These are phyloP conservation scores for Colletotrichum salicis DNA, from an alignment of 2,329 filamentous ascomycete species.

Conservation along the genomic window DNA sequence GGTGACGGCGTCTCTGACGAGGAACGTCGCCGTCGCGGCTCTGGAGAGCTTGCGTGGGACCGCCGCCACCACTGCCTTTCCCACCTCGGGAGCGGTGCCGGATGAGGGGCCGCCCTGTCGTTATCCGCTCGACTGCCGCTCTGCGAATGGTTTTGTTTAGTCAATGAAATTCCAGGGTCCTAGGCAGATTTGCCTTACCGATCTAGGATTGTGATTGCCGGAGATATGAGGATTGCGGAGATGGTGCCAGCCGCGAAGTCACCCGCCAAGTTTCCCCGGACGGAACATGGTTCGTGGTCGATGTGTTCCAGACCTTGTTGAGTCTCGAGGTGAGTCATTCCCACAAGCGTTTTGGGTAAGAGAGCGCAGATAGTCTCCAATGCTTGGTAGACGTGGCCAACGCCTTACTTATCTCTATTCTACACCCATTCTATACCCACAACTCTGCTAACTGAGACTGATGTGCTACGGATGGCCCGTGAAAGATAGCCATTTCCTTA, in stretches of 20 bases:
- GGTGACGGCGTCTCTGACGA: slow-evolving; percentile 44
- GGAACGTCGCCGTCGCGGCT: slow-evolving; percentile 41
- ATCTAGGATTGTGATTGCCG: slow-evolving; percentile 43
- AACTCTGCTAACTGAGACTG: not conserved
- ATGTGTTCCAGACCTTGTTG: not conserved
- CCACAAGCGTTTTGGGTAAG: not conserved
- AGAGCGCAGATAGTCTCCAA: not conserved
- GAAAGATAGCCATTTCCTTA: not conserved
- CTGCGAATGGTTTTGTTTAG: slow-evolving; percentile 19
- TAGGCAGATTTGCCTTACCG: slow-evolving; percentile 33
- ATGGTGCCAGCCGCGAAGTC: slow-evolving; percentile 41
- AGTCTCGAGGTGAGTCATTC: slow-evolving; percentile 9
- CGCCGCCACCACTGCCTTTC: slow-evolving; percentile 9
- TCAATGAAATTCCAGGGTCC: not conserved
- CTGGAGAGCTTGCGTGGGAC: slow-evolving; percentile 35
- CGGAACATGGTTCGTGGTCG: not conserved
- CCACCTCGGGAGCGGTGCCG: slow-evolving; percentile 6
- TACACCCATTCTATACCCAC: not conserved
- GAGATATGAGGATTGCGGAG: slow-evolving; percentile 43
- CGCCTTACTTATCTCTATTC: slow-evolving; percentile 17
- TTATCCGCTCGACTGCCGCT: slow-evolving; percentile 35
- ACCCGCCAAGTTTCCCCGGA: slow-evolving; percentile 16
- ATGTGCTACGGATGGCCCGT: not conserved
- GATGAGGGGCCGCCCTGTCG: slow-evolving; percentile 33
- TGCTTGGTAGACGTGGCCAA: not conserved